Base-by-base conservation (phyloP, 1,284 basidiomycete genomes). In the Rhodotorula sp. region DNA sequence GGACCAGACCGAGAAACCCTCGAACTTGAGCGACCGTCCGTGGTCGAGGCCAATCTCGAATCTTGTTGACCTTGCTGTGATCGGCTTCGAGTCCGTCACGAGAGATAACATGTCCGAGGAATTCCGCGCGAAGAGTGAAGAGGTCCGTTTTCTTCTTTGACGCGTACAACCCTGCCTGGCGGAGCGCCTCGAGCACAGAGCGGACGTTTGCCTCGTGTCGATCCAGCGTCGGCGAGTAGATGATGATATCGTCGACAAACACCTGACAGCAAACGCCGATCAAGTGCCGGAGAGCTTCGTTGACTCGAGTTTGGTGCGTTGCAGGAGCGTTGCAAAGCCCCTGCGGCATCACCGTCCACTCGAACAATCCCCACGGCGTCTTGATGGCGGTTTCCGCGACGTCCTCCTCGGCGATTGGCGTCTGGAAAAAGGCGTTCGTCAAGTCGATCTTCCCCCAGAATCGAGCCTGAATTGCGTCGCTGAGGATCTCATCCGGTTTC, bases 231-330 rank as follows among this genome's bases (percentile, higher is more conserved):
- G 81, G 2, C 0, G 81, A 83, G 79, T 80, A 85, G 55, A 84
- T 83, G 45, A 84, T 76, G 60, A 85, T 84, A 64, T 84, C 79
- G 68, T 85, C 82, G 0, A 84, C 70, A 67, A 84, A 84, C n/a
- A 29, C 62, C 7, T 63, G 26, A 30, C 64, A 66, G n/a, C 48
- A 54, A 6, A 54, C 49, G 1, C 65, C 65, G 22, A 67, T 58
- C 45, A 70, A 58, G 14, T 55, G 48, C 1, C 64, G 22, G 22
- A 75, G 48, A 8, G 69, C 71, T 46, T 73, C 66, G 51, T 73
- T 70, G n/a, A 75, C 49, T 7, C 65, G 57, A 5, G 30, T 33
- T 58, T 75, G 73, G n/a, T 83, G 81, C 0, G 79, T 81, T 0
- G 82, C 73, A 0, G 82, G 82, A 0, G 82, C 77, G 64, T 84